A percentile compares a stretch with the other conserved stretches of the same genome.
Evolutionary conservation across 2,329 filamentous ascomycete genomes (phyloP).

Genomic region (Rhinocladiella similis): DNA sequence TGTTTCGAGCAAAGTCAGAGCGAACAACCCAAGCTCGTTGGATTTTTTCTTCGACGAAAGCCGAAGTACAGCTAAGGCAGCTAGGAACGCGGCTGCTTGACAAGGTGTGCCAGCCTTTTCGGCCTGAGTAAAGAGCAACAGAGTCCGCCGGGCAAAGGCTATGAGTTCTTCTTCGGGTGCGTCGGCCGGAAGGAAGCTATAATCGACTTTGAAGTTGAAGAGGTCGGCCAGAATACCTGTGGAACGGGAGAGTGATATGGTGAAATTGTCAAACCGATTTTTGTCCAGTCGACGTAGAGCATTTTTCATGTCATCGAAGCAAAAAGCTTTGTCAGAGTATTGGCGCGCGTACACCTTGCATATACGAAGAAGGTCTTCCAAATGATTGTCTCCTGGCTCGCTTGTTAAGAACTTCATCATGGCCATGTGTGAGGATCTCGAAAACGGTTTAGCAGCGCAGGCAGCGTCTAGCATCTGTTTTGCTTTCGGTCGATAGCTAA

Average conservation of each 20-base stretch:
- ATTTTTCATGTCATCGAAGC: slow-evolving; percentile 44
- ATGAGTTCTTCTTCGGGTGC: slow-evolving; percentile 7
- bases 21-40: too few relatives aligned
- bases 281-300: slow-evolving; percentile 18
- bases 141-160: slow-evolving; percentile 14
- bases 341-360: slow-evolving; percentile 43
- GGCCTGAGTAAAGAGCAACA: slow-evolving; percentile 15
- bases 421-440: slow-evolving; percentile 16
- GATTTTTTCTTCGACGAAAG: slow-evolving; percentile 4
- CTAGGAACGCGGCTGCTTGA: slow-evolving; percentile 24
- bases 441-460: slow-evolving; percentile 12
- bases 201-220: slow-evolving; percentile 23
- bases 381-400: slow-evolving; percentile 30
- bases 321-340: slow-evolving; percentile 45
- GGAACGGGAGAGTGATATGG: slow-evolving; percentile 33
- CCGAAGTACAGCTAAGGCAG: slow-evolving; percentile 22
- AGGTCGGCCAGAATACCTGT: slow-evolving; percentile 14
- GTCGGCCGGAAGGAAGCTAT: slow-evolving; percentile 9
- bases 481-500: slow-evolving; percentile 3
- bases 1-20: slow-evolving; percentile 15
- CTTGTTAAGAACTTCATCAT: slow-evolving; percentile 28
- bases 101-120: slow-evolving; percentile 8
- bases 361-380: slow-evolving; percentile 37
- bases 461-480: slow-evolving; percentile 12
- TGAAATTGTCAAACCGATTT: slow-evolving; percentile 27